Evolutionary conservation across 2,329 filamentous ascomycete species (phyloP).

Genomic region (Coniochaeta sp.): DNA sequence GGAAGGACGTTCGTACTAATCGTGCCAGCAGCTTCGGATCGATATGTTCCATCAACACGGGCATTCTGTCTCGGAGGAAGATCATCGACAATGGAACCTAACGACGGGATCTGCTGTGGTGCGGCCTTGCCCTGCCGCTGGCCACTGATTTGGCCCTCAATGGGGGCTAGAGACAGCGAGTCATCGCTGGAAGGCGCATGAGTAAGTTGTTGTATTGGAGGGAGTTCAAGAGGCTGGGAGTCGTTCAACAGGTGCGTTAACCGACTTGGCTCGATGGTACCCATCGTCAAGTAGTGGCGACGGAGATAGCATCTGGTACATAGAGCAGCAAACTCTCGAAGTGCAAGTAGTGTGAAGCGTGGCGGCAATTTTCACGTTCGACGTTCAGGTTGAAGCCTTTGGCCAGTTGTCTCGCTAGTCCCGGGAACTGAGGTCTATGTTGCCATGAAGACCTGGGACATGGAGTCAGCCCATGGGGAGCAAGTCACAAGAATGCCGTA

Average conservation of each 20-base stretch:
- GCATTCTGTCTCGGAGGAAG: constrained; percentile 9
- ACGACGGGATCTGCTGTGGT: constrained; percentile 18
- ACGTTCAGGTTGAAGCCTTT: neutral
- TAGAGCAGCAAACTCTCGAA: neutral
- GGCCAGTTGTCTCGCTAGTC: neutral
- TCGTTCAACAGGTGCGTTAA: constrained; percentile 59
- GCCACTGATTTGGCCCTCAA: constrained; percentile 39
- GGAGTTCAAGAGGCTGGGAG: constrained; percentile 42
- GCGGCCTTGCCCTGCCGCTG: constrained; percentile 22
- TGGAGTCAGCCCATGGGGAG: no score
- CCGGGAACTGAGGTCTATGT: neutral
- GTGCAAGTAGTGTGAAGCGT: neutral
- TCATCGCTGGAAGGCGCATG: constrained; percentile 19
- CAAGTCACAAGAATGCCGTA: no score
- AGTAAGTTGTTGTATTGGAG: constrained; percentile 43
- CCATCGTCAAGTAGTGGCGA: constrained; percentile 40
- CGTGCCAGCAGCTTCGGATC: constrained; percentile 8
- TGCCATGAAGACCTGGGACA: no score
- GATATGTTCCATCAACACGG: constrained; percentile 7
- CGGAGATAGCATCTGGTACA: constrained; percentile 28
- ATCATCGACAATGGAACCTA: constrained; percentile 10
- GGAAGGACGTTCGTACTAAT: constrained; percentile 20
- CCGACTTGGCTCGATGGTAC: constrained; percentile 56
- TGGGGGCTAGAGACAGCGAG: constrained; percentile 35
- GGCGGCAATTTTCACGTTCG: neutral